A percentile compares a stretch with the other conserved stretches of the same genome.
These are phyloP conservation scores for Fusarium veterinarium DNA, from an alignment of 2,329 filamentous ascomycete species.

Conservation along the genomic window DNA sequence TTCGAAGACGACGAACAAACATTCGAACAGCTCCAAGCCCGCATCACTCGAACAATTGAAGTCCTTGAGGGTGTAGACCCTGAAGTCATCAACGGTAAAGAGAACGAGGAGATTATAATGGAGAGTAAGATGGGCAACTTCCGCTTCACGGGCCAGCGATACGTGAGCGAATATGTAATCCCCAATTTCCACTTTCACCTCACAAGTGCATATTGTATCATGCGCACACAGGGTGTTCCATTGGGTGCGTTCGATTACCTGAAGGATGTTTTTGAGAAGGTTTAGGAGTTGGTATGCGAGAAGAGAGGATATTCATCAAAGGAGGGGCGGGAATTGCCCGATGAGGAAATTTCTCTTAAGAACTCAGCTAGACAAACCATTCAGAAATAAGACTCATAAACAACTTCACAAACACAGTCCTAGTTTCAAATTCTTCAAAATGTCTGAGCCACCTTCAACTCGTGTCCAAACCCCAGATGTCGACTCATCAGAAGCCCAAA, in stretches of 20 bases:
- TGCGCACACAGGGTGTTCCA: conserved; percentile 66
- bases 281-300: conserved; percentile 31
- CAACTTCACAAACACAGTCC: not conserved
- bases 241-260: conserved; percentile 69
- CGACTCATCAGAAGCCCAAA: conserved; percentile 8
- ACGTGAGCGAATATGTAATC: conserved; percentile 57
- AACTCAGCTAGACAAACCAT: not conserved
- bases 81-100: conserved; percentile 37
- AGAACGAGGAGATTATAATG: conserved; percentile 41
- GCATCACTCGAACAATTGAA: conserved; percentile 43
- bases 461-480: conserved; percentile 24
- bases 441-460: conserved; percentile 32
- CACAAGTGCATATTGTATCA: conserved; percentile 65
- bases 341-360: conserved; percentile 32
- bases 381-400: not conserved
- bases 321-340: conserved; percentile 43
- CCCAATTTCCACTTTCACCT: conserved; percentile 73
- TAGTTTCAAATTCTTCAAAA: not conserved
- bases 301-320: conserved; percentile 41
- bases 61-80: conserved; percentile 47
- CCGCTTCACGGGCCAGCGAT: conserved; percentile 50
- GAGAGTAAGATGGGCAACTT: conserved; percentile 42
- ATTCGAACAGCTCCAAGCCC: conserved; percentile 47
- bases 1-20: conserved; percentile 44
- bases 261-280: conserved; percentile 43